Percentiles rank a stretch among this genome's conserved stretches.
phyloP scores from a whole-genome alignment of 257 asterid genomes.

The Verbena officinalis region DNA sequence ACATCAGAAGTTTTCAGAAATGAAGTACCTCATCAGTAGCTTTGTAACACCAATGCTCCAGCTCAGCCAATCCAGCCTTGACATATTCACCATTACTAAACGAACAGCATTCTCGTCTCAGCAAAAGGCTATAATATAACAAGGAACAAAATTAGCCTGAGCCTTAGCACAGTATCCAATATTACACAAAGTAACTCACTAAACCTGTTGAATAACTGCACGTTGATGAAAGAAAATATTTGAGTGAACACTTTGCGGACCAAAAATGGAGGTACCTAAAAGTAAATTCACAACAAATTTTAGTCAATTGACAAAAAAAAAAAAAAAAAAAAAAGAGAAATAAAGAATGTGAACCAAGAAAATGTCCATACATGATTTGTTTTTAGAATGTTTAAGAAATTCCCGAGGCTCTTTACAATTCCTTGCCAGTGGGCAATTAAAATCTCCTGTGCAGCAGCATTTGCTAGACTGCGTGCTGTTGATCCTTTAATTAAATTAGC shows the following conservation, averaged over 20 bases:
- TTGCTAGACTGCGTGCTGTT: constrained; percentile 81
- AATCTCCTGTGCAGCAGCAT: constrained; percentile 92
- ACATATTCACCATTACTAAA: constrained; percentile 99
- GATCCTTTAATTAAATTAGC: constrained; percentile 84
- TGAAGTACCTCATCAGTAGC: constrained; percentile 89
- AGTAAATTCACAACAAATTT: constrained; percentile 20
- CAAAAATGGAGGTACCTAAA: constrained; percentile 95
- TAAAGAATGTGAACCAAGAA: constrained; percentile 3
- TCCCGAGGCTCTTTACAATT: constrained; percentile 71
- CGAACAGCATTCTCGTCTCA: constrained; percentile 99
- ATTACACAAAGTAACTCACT: constrained; percentile 21
- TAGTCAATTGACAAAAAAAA: constrained; percentile 9
- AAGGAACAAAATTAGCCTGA: constrained; percentile 20
- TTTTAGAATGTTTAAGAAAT: constrained; percentile 65
- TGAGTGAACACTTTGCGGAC: constrained; percentile 95
- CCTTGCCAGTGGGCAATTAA: constrained; percentile 98
- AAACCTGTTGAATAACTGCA: constrained; percentile 96
- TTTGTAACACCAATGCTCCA: constrained; percentile 99
- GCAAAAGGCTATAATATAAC: constrained; percentile 62
- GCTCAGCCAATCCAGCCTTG: constrained; percentile 97
- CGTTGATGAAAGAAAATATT: constrained; percentile 92
- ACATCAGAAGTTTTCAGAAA: constrained; percentile 7
- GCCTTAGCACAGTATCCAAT: constrained; percentile 10
- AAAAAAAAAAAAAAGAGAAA: background rate
- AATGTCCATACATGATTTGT: constrained; percentile 66